Conservation (phyloP, 2,329 filamentous ascomycete species). For the Colletotrichum spinosum region DNA sequence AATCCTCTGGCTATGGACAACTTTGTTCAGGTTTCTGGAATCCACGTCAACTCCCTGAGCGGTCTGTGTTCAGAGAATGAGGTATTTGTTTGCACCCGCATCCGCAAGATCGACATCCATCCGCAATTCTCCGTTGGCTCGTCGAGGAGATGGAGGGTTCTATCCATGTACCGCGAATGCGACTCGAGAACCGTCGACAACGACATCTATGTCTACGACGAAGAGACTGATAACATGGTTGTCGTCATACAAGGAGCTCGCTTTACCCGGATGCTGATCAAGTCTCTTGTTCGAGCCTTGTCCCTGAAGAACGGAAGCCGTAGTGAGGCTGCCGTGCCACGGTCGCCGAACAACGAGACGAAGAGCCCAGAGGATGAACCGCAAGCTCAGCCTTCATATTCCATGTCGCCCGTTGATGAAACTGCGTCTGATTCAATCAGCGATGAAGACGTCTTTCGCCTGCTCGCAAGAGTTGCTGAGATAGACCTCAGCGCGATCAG, state of each 20-base stretch:
- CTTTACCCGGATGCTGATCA: constrained; percentile 4
- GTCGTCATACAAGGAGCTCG: neutral
- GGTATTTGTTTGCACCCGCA: constrained; percentile 3
- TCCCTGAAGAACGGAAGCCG: neutral
- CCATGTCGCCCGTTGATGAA: neutral
- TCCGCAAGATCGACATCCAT: neutral
- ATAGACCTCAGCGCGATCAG: neutral
- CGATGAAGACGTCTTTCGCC: neutral
- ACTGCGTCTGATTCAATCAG: neutral
- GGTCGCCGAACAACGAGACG: neutral
- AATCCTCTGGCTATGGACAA: constrained; percentile 6
- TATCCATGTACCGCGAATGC: constrained; percentile 13
- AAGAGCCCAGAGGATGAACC: neutral
- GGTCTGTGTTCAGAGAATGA: neutral
- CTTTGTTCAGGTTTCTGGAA: constrained; percentile 7
- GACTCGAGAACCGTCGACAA: constrained; percentile 1
- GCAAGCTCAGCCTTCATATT: too few relatives aligned
- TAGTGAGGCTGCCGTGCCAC: neutral
- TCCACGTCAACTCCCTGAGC: neutral
- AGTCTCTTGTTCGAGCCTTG: constrained; percentile 1
- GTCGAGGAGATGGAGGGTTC: neutral
- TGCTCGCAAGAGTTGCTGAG: neutral
- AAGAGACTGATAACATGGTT: neutral
- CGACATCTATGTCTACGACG: constrained; percentile 8
- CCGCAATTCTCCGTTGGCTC: neutral